A percentile compares a stretch with the other conserved stretches of the same genome.
phyloP scores from a whole-genome alignment of 768 basidiomycete genomes.

The Termitomyces sp. region DNA sequence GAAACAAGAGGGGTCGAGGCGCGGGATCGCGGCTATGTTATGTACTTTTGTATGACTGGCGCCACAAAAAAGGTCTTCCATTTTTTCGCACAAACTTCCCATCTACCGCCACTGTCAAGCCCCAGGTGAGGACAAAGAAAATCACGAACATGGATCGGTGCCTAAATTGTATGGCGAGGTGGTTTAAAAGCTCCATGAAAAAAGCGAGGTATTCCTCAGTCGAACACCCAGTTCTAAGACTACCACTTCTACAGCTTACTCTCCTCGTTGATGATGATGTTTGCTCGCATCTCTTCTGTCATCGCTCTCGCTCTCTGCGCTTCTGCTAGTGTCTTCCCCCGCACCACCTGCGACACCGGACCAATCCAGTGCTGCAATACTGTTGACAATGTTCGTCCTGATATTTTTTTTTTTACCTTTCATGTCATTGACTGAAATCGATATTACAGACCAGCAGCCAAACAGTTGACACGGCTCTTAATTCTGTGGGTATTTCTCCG shows the following conservation, averaged over 20 bases:
- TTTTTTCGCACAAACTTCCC: background rate
- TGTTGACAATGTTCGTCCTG: conserved; percentile 1
- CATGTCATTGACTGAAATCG: background rate
- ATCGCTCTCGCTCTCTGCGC: conserved; percentile 7
- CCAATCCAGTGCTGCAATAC: conserved; percentile 16
- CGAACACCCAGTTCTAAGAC: background rate
- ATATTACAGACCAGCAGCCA: background rate
- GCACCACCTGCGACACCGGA: conserved; percentile 13
- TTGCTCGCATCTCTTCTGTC: conserved; percentile 8
- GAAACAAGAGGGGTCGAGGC: too few relatives aligned
- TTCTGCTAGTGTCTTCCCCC: conserved; percentile 10
- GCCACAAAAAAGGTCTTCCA: background rate
- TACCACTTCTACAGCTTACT: background rate
- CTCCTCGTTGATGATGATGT: conserved; percentile 2
- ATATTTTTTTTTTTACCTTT: background rate
- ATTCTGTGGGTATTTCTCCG: conserved; percentile 1
- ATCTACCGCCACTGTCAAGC: background rate
- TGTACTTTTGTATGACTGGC: background rate
- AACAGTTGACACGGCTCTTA: too few relatives aligned
- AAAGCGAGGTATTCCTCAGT: background rate
- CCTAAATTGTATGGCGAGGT: background rate
- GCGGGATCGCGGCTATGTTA: too few relatives aligned
- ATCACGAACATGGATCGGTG: background rate
- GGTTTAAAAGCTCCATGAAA: background rate
- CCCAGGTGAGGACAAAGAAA: background rate